phyloP scores from a whole-genome alignment of 164 flowering plant species.

The Cinnamomum chago region DNA sequence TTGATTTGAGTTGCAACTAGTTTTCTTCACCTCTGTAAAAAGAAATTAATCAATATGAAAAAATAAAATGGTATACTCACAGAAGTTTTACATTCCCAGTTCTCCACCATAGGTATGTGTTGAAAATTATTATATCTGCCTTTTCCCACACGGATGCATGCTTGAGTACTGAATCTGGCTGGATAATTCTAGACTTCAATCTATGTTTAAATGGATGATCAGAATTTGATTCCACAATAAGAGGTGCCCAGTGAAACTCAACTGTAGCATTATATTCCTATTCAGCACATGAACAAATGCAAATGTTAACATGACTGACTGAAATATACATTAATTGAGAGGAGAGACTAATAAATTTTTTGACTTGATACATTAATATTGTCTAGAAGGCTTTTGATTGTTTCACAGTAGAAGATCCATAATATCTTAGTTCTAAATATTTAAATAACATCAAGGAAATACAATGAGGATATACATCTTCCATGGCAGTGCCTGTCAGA shows the following conservation, averaged over 20 bases:
- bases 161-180: slow-evolving; percentile 68
- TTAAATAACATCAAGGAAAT: no score
- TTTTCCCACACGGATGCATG: slow-evolving; percentile 77
- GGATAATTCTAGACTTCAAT: slow-evolving; percentile 66
- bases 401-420: no score
- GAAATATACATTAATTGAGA: not conserved
- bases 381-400: no score
- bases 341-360: no score
- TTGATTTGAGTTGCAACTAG: no score
- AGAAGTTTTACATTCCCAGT: slow-evolving; percentile 80
- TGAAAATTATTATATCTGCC: slow-evolving; percentile 88
- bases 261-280: slow-evolving; percentile 91
- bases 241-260: slow-evolving; percentile 95
- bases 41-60: no score
- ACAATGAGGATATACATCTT: no score
- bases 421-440: no score
- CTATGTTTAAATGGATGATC: slow-evolving; percentile 94
- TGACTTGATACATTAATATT: no score
- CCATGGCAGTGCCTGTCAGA: no score
- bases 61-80: slow-evolving; percentile 38
- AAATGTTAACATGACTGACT: not conserved
- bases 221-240: slow-evolving; percentile 83
- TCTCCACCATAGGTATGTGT: slow-evolving; percentile 95
- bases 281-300: slow-evolving; percentile 2
- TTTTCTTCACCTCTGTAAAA: no score